Base-by-base conservation (phyloP, 148 eudicot species). In the Rhododendron griersonianum region DNA sequence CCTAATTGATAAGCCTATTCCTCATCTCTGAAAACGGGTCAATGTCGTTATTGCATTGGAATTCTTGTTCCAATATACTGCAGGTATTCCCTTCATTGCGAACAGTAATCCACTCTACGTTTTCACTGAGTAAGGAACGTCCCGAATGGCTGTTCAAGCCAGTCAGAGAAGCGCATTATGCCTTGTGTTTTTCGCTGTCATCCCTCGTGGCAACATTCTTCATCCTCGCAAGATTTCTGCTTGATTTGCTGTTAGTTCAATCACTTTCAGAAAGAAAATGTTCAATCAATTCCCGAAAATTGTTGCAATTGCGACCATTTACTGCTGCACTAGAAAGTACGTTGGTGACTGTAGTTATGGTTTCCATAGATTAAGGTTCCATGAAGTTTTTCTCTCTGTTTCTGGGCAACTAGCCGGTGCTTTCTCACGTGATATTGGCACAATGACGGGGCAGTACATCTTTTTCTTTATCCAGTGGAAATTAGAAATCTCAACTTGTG, bases 161-260 rank as follows among this genome's bases (percentile, higher is more conserved):
- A 47, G 50, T 47, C 11, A 9, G 50, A 47, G 50, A 9, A 47
- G 50, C 0, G 50, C 99, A 47, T 96, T 96, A 89, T 92, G 95
- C 90, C 98, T 96, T 50, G 86, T 96, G 41, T 95, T 96, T 87
- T 95, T 95, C 88, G 98, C 99, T 53, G 98, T 96, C 37, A 25
- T 79, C 81, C 86, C 50, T 80, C 81, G 81, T 81, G 50, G 9
- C 50, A 47, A 35, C 53, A 28, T 35, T 75, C 4, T 63, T 84
- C 23, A 9, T 79, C 35, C 41, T 69, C 19, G 1, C 23, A 59
- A 57, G 33, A 81, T 59, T 45, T 67, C 9, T 47, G 50, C 50
- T 7, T 47, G 50, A 47, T 47, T 47, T 47, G 23, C 61, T 33
- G 18, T 67, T 19, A n/a, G 45, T 86, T 69, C 45, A 41, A 41